Evolutionary conservation across 2,329 filamentous ascomycete species (phyloP).

Genomic region (Trichoderma sp.): DNA sequence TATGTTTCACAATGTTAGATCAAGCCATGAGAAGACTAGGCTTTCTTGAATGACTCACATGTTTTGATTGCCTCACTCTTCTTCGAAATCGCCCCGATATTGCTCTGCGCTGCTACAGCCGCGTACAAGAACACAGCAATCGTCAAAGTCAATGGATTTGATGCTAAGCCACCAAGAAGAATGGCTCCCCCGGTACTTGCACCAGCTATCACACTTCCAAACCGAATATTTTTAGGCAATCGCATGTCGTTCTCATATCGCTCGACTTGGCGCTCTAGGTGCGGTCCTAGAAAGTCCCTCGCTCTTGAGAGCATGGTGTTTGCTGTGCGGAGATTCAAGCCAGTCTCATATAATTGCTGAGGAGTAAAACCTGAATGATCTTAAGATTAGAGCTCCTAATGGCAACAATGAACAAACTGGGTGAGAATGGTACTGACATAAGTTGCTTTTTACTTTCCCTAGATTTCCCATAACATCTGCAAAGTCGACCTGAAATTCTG

Average conservation of each 20-base stretch:
- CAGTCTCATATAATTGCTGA: background rate
- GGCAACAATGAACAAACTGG: background rate
- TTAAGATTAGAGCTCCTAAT: background rate
- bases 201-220: background rate
- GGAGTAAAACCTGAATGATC: background rate
- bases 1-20: background rate
- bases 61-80: background rate
- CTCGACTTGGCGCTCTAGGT: background rate
- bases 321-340: background rate
- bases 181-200: background rate
- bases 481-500: background rate
- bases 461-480: background rate
- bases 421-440: background rate
- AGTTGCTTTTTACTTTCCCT: background rate
- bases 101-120: background rate
- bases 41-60: background rate
- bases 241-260: background rate
- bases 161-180: background rate
- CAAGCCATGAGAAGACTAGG: no score
- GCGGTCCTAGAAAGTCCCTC: background rate
- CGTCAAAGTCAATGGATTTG: background rate
- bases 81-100: background rate
- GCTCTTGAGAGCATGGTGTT: background rate
- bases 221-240: background rate
- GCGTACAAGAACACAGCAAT: background rate